Evolutionary conservation across 805 yeast genomes (phyloP).

Genomic region (Danielozyma ontarioensis): DNA sequence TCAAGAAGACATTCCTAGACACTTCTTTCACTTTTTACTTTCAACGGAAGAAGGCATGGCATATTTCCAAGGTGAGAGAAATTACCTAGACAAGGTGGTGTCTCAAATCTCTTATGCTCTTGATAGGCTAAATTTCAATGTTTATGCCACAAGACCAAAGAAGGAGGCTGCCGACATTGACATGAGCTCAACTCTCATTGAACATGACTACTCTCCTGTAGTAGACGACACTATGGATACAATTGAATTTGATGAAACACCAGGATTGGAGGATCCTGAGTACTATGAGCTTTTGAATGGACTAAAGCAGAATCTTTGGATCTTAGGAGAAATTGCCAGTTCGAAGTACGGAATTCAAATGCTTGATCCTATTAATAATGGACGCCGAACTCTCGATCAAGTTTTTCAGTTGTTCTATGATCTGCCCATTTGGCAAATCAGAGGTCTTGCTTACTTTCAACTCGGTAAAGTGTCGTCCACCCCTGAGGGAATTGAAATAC

Average conservation of each 20-base stretch:
- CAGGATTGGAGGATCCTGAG: neutral
- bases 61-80: constrained; percentile 40
- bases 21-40: constrained; percentile 76
- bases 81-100: constrained; percentile 37
- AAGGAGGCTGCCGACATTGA: neutral
- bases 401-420: constrained; percentile 38
- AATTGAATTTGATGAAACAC: neutral
- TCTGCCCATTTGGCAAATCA: constrained; percentile 47
- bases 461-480: constrained; percentile 73
- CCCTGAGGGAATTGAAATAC: constrained; percentile 73
- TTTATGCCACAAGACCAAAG: constrained; percentile 2
- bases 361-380: constrained; percentile 26
- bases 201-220: neutral
- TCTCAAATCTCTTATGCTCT: constrained; percentile 10
- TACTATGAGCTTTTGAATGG: constrained; percentile 14
- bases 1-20: constrained; percentile 15
- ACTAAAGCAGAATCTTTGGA: constrained; percentile 79
- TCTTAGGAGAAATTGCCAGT: constrained; percentile 77
- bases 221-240: neutral
- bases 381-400: constrained; percentile 38
- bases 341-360: constrained; percentile 60
- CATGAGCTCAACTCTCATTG: neutral
- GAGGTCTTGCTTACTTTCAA: constrained; percentile 73
- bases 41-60: constrained; percentile 76
- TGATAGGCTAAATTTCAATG: constrained; percentile 10